Evolutionary conservation across 441 rosid genomes (phyloP).

Genomic region (Erodium moschatum): DNA sequence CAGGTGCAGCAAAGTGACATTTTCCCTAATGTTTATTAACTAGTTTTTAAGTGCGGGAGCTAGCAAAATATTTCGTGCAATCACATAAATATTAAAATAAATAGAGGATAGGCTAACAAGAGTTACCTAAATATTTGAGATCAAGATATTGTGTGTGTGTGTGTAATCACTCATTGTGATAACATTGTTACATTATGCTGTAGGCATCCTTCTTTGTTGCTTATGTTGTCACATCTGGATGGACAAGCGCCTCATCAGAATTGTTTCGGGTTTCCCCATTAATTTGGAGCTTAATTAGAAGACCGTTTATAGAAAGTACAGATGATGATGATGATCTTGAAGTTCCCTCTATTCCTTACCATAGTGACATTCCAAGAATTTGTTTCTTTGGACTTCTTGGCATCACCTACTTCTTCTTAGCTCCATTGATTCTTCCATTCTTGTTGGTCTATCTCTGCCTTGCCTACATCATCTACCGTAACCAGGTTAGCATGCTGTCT

Average conservation of each 20-base stretch:
- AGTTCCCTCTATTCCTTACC: conserved; percentile 67
- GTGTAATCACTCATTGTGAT: not conserved
- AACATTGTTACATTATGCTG: conserved; percentile 23
- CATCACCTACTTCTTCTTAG: conserved; percentile 84
- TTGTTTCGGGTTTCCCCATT: conserved; percentile 77
- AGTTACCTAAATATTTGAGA: too few relatives aligned
- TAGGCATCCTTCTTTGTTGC: conserved; percentile 95
- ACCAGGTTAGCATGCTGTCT: conserved; percentile 51
- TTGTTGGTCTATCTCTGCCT: conserved; percentile 71
- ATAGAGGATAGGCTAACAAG: too few relatives aligned
- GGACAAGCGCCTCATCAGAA: conserved; percentile 83
- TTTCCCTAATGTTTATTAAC: too few relatives aligned
- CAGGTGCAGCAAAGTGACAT: too few relatives aligned
- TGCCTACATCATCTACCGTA: conserved; percentile 67
- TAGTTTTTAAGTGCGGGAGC: too few relatives aligned
- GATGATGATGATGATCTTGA: conserved; percentile 44
- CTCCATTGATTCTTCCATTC: conserved; percentile 91
- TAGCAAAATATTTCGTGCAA: too few relatives aligned
- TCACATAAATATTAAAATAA: too few relatives aligned
- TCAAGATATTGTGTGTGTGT: not conserved
- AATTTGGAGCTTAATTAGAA: conserved; percentile 39
- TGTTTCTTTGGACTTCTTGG: conserved; percentile 89
- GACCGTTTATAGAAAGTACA: conserved; percentile 37
- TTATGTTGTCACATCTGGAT: conserved; percentile 93
- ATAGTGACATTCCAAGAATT: conserved; percentile 72